These are phyloP conservation scores for Acorus calamus DNA, from an alignment of 106 monocot genomes.

Conservation along the genomic window DNA sequence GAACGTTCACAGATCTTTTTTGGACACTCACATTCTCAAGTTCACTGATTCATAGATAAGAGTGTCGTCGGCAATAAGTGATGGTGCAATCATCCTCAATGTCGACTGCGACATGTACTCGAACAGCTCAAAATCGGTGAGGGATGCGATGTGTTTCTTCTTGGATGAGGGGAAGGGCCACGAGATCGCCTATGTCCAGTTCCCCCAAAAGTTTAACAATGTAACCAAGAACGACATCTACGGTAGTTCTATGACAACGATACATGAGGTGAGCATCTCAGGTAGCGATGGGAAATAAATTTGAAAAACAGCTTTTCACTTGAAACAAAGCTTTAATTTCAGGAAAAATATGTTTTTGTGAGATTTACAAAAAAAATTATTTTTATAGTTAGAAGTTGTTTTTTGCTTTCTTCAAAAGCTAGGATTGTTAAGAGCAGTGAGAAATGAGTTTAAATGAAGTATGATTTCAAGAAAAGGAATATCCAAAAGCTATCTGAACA, in stretches of 20 bases:
- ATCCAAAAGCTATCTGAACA: too few species aligned
- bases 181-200: constrained; percentile 23
- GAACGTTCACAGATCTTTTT: too few species aligned
- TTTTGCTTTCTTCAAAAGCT: too few species aligned
- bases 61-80: constrained; percentile 30
- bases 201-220: constrained; percentile 28
- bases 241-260: constrained; percentile 14
- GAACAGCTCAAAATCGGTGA: constrained; percentile 15
- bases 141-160: constrained; percentile 35
- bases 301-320: too few species aligned
- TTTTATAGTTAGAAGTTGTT: too few species aligned
- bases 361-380: too few species aligned
- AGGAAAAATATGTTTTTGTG: too few species aligned
- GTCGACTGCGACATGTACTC: constrained; percentile 44
- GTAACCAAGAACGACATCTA: constrained; percentile 33
- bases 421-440: too few species aligned
- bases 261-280: constrained; percentile 14
- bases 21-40: not conserved
- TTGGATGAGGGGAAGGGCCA: constrained; percentile 25
- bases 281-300: too few species aligned
- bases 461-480: too few species aligned
- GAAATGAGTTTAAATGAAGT: too few species aligned
- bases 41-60: constrained; percentile 21
- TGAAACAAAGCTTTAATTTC: too few species aligned
- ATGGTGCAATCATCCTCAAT: constrained; percentile 31